Evolutionary conservation across 805 yeast genomes (phyloP), one percentile per base, ranked within the genome.

Genomic region (Wickerhamomyces bovis): DNA sequence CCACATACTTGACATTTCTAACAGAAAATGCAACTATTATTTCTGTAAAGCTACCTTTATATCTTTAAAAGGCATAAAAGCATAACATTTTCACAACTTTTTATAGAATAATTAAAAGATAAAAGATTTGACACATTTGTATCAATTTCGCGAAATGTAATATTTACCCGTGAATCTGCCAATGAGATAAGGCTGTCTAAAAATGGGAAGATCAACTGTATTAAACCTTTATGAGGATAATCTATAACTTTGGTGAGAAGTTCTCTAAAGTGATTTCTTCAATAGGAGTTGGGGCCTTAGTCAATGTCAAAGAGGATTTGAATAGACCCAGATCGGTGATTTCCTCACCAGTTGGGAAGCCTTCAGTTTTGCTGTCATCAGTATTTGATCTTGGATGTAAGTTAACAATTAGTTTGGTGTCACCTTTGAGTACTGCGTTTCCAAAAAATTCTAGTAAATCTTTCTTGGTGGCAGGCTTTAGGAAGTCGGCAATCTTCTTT

Each of bases 221-320:
- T 15, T 15, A 18, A 16, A 15, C 20, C 3, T 33, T 33, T 33
- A 33, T 33, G 20, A 33, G 5, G 11, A 7, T 4, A 33, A n/a
- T 15, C 45, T 39, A 58, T 30, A 58, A 30, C 48, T 59, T 59
- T 15, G 60, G 46, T 2, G 41, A 48, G 41, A 51, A 51, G 44
- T 51, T 50, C 9, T 36, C 38, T 3, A 54, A 44, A n/a, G 58
- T 60, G 23, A 67, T 52, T 9, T 59, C 61, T 45, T 65, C 64
- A 38, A 63, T 47, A 6, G 95, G 89, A 43, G 60, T 63, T 10
- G 94, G 86, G n/a, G 81, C 74, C 1, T 78, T 77, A 0, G 89
- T 83, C 43, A 78, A 57, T 39, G 67, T 69, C 52, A 79, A 63
- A 3, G 63, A 60, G 18, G 78, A 64, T 62, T 83, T 84, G 72